Percentiles rank a stretch among this genome's conserved stretches.
Conservation (phyloP, 2,329 filamentous ascomycete genomes). For the Diaporthe sp. region DNA sequence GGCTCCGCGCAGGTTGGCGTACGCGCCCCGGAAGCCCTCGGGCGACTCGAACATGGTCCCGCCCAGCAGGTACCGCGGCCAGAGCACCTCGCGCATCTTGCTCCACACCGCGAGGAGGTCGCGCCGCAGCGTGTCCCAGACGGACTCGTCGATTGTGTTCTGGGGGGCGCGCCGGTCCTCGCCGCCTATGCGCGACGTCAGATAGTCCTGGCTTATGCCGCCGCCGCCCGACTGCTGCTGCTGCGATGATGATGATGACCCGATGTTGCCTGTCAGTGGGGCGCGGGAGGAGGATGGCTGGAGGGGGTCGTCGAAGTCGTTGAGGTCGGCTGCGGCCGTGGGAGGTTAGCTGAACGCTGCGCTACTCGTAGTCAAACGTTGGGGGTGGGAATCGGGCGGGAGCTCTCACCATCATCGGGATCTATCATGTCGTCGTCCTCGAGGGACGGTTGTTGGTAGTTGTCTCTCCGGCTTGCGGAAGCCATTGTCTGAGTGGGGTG, state of each 20-base stretch:
- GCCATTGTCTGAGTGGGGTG: constrained; percentile 52
- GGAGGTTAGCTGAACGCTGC: neutral
- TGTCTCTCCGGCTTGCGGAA: constrained; percentile 59
- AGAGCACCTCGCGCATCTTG: constrained; percentile 98
- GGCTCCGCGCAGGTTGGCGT: constrained; percentile 68
- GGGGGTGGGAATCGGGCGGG: constrained; percentile 23
- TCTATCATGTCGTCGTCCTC: constrained; percentile 78
- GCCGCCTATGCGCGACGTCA: constrained; percentile 89
- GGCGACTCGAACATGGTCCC: constrained; percentile 71
- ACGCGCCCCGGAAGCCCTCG: constrained; percentile 67
- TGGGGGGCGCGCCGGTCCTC: constrained; percentile 90
- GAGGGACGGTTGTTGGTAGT: constrained; percentile 70
- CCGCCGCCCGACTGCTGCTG: constrained; percentile 41
- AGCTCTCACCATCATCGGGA: constrained; percentile 75
- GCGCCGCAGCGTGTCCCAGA: constrained; percentile 96
- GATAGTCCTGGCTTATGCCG: constrained; percentile 78
- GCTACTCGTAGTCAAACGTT: neutral
- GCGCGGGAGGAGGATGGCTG: constrained; percentile 75
- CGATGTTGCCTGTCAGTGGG: constrained; percentile 87
- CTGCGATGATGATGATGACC: constrained; percentile 63
- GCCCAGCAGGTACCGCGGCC: constrained; percentile 90
- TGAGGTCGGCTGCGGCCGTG: constrained; percentile 74
- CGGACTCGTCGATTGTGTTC: constrained; percentile 96
- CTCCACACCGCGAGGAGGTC: constrained; percentile 95
- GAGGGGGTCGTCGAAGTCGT: constrained; percentile 92